phyloP scores from a whole-genome alignment of 2,329 filamentous ascomycete genomes.

The Endothia cerciana region DNA sequence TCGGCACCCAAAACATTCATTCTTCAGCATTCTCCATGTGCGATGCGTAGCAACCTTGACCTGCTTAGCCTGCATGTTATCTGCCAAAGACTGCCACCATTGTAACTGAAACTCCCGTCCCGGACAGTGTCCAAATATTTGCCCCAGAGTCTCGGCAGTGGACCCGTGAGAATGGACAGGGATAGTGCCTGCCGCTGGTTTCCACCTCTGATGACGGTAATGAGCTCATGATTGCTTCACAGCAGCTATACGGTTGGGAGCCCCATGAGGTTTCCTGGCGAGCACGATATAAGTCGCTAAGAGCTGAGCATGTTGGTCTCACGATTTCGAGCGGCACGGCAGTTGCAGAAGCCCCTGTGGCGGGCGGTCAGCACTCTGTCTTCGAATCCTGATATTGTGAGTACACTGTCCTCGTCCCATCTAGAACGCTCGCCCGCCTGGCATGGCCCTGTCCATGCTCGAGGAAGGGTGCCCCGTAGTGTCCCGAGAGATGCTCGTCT shows the following conservation, averaged over 20 bases:
- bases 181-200: conserved; percentile 25
- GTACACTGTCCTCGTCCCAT: background rate
- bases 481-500: too few relatives aligned
- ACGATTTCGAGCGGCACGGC: conserved; percentile 34
- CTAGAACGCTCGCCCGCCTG: background rate
- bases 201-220: conserved; percentile 24
- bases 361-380: conserved; percentile 51
- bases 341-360: conserved; percentile 32
- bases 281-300: background rate
- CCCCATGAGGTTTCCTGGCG: background rate
- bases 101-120: background rate
- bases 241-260: background rate
- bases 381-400: conserved; percentile 58
- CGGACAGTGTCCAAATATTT: background rate
- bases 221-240: conserved; percentile 6
- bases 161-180: conserved; percentile 5
- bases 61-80: background rate
- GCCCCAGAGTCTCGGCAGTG: background rate
- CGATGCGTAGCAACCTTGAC: background rate
- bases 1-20: background rate
- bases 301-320: conserved; percentile 38
- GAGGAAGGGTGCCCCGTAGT: too few relatives aligned
- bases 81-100: too few relatives aligned
- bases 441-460: too few relatives aligned
- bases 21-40: background rate